Evolutionary conservation across 2,329 filamentous ascomycete species (phyloP).

Genomic region (Xylariomycetidae sp.): DNA sequence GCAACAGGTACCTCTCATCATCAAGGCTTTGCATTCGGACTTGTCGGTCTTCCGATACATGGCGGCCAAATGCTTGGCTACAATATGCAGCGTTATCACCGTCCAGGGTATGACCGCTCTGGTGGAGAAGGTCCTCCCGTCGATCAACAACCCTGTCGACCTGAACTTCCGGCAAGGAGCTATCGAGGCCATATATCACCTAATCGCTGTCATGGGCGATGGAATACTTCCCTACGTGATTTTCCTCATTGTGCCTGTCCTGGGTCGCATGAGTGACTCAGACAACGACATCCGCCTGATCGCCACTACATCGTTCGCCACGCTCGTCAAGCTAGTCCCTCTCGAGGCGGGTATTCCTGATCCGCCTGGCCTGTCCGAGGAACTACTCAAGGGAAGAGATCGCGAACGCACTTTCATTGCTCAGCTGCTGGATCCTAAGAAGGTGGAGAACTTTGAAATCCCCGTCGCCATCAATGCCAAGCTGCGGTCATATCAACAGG

Average conservation of each 20-base stretch:
- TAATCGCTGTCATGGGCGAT: slow-evolving; percentile 98
- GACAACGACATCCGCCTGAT: slow-evolving; percentile 93
- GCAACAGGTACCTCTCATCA: slow-evolving; percentile 75
- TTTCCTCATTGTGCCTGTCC: slow-evolving; percentile 93
- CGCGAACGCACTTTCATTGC: slow-evolving; percentile 94
- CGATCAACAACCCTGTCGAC: slow-evolving; percentile 85
- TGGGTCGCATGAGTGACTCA: slow-evolving; percentile 97
- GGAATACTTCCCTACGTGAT: slow-evolving; percentile 95
- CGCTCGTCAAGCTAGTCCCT: slow-evolving; percentile 91
- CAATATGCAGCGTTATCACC: slow-evolving; percentile 92
- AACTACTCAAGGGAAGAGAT: slow-evolving; percentile 83
- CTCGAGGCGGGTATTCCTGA: slow-evolving; percentile 96
- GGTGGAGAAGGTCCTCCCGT: slow-evolving; percentile 86
- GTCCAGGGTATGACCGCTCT: slow-evolving; percentile 94
- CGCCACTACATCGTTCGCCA: slow-evolving; percentile 94
- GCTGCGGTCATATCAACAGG: slow-evolving; percentile 93
- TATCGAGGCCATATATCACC: slow-evolving; percentile 90
- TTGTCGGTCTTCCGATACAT: slow-evolving; percentile 93
- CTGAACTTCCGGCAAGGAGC: slow-evolving; percentile 86
- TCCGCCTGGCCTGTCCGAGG: slow-evolving; percentile 83
- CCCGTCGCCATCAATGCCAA: slow-evolving; percentile 97
- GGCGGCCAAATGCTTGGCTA: slow-evolving; percentile 94
- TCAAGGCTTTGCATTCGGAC: slow-evolving; percentile 79
- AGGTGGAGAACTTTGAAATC: slow-evolving; percentile 89
- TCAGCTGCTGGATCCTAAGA: slow-evolving; percentile 93